phyloP scores from a whole-genome alignment of 176 grass and related monocot genomes.

The Panicum miliaceum region DNA sequence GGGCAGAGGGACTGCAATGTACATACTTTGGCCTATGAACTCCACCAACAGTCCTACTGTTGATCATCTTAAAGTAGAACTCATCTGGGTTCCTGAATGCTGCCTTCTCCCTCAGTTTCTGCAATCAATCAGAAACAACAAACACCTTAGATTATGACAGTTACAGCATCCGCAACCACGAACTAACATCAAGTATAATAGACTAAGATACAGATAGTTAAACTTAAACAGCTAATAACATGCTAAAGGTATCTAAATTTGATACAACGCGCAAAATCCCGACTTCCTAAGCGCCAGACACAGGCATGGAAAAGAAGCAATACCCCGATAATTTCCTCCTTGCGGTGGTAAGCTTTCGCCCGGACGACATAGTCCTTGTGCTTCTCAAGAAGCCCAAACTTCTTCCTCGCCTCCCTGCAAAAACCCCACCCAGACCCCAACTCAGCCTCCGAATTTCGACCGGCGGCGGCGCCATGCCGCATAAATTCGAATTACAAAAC shows the following conservation, averaged over 20 bases:
- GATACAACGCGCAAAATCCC: background rate
- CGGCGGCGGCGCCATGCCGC: background rate
- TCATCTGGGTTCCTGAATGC: conserved; percentile 84
- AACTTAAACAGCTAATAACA: conserved; percentile 5
- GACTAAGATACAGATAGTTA: conserved; percentile 6
- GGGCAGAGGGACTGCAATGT: background rate
- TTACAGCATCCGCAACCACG: background rate
- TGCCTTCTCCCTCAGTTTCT: conserved; percentile 90
- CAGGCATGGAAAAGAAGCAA: conserved; percentile 13
- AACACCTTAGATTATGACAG: background rate
- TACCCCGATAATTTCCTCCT: conserved; percentile 76
- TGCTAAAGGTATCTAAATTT: background rate
- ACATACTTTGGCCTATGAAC: conserved; percentile 77
- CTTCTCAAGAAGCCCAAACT: conserved; percentile 85
- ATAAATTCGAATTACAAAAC: background rate
- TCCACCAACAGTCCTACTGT: conserved; percentile 64
- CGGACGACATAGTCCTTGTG: conserved; percentile 84
- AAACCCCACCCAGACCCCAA: conserved; percentile 24
- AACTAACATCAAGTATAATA: background rate
- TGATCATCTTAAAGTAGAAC: conserved; percentile 96
- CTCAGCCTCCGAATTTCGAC: background rate
- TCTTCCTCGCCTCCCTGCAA: conserved; percentile 76
- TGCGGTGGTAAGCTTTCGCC: conserved; percentile 64
- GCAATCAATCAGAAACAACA: conserved; percentile 8
- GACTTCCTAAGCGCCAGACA: background rate